phyloP scores from a whole-genome alignment of 2,329 filamentous ascomycete genomes.

The Colletotrichum nymphaeae region DNA sequence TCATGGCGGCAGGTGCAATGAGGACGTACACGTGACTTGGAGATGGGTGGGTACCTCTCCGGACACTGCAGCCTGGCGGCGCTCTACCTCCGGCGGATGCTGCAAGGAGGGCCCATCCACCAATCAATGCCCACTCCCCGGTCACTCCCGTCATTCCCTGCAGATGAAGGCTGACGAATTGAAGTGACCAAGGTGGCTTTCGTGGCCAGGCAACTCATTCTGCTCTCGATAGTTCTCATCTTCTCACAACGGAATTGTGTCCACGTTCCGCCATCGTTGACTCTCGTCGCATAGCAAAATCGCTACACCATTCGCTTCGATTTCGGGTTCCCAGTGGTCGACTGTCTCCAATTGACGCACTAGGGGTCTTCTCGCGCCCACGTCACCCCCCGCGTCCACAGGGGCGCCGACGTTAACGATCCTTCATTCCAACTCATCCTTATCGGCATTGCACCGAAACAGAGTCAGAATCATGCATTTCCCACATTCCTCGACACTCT shows the following conservation, averaged over 20 bases:
- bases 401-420: conserved; percentile 7
- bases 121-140: conserved; percentile 30
- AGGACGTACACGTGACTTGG: not conserved
- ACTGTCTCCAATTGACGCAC: conserved; percentile 23
- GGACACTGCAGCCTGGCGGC: conserved; percentile 9
- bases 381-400: conserved; percentile 9
- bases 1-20: not conserved
- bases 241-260: not conserved
- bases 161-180: conserved; percentile 29
- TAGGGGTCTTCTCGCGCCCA: not conserved
- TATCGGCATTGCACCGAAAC: conserved; percentile 10
- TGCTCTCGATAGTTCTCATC: not conserved
- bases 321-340: not conserved
- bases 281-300: not conserved
- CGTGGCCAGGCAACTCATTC: not conserved
- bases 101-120: conserved; percentile 26
- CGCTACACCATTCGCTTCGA: not conserved
- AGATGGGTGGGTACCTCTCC: not conserved
- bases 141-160: conserved; percentile 30
- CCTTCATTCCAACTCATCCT: conserved; percentile 1
- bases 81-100: not conserved
- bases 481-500: conserved; percentile 38
- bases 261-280: not conserved
- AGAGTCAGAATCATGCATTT: conserved; percentile 40
- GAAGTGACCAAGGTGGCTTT: conserved; percentile 20